Percentiles rank a stretch among this genome's conserved stretches.
phyloP scores from a whole-genome alignment of 2,329 filamentous ascomycete genomes.

The Colletotrichum abscissum region DNA sequence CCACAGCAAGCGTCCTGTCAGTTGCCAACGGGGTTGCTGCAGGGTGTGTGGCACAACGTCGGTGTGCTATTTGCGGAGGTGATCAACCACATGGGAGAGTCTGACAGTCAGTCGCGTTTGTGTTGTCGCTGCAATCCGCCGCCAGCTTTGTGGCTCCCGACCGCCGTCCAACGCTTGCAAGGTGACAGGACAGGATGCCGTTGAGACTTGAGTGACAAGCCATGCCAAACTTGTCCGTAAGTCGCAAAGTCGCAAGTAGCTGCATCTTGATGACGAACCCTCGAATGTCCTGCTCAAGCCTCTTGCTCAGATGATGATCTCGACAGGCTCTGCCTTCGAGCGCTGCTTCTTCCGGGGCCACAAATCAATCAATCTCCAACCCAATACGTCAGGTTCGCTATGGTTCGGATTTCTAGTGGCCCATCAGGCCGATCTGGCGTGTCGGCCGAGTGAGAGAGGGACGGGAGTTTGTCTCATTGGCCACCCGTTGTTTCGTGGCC shows the following conservation, averaged over 20 bases:
- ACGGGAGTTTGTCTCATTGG: constrained; percentile 11
- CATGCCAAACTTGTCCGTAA: not conserved
- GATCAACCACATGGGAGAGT: constrained; percentile 32
- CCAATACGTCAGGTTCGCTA: constrained; percentile 11
- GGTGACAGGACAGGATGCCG: not conserved
- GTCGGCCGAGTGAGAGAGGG: constrained; percentile 23
- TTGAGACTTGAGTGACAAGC: not conserved
- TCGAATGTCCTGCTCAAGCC: constrained; percentile 25
- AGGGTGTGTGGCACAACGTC: constrained; percentile 30
- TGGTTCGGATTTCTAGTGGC: constrained; percentile 5
- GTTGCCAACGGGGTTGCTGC: constrained; percentile 12
- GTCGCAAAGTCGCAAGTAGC: not conserved
- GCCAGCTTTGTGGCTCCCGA: not conserved
- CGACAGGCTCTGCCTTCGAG: not conserved
- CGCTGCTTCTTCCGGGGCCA: constrained; percentile 12
- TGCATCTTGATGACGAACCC: not conserved
- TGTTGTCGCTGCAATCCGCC: not conserved
- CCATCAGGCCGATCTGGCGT: constrained; percentile 4
- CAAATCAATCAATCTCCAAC: constrained; percentile 15
- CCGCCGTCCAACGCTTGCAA: not conserved
- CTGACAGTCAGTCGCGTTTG: constrained; percentile 9
- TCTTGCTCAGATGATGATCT: not conserved
- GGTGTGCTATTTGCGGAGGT: constrained; percentile 23
- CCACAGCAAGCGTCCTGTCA: constrained; percentile 6
- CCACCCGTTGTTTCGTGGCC: not conserved